Conservation (phyloP, 2,329 filamentous ascomycete species). For the Arthrocladium fulminans region DNA sequence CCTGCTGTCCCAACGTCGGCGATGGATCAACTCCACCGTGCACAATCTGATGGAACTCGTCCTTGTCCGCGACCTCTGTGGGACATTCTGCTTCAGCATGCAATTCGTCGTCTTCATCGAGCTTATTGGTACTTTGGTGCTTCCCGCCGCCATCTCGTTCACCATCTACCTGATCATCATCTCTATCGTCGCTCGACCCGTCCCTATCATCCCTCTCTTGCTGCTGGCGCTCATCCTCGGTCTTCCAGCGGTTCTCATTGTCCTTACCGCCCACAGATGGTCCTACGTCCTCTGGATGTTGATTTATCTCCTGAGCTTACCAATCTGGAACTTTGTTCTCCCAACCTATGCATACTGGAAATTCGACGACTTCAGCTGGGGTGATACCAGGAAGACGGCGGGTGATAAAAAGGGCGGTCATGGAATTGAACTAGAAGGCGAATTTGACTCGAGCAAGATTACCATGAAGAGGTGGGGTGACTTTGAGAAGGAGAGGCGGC, state of each 20-base stretch:
- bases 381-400: slow-evolving; percentile 90
- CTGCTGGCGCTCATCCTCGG: slow-evolving; percentile 85
- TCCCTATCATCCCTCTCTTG: slow-evolving; percentile 82
- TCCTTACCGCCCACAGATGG: slow-evolving; percentile 86
- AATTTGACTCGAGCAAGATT: slow-evolving; percentile 97
- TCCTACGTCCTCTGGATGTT: slow-evolving; percentile 95
- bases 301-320: slow-evolving; percentile 86
- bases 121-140: slow-evolving; percentile 82
- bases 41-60: slow-evolving; percentile 98
- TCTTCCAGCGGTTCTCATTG: slow-evolving; percentile 81
- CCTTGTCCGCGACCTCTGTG: slow-evolving; percentile 88
- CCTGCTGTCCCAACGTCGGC: slow-evolving; percentile 82
- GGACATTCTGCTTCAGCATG: slow-evolving; percentile 99
- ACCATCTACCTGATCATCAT: slow-evolving; percentile 91
- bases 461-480: slow-evolving; percentile 99
- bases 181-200: slow-evolving; percentile 66
- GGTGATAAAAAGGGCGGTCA: slow-evolving; percentile 83
- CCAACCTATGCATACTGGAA: slow-evolving; percentile 97
- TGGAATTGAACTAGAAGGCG: slow-evolving; percentile 79
- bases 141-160: slow-evolving; percentile 93
- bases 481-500: slow-evolving; percentile 64
- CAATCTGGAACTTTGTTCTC: slow-evolving; percentile 95
- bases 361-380: slow-evolving; percentile 99
- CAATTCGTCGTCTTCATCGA: slow-evolving; percentile 97
- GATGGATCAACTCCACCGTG: slow-evolving; percentile 99